Evolutionary conservation across 2,329 filamentous ascomycete genomes (phyloP).

Genomic region (Fusarium sp.): DNA sequence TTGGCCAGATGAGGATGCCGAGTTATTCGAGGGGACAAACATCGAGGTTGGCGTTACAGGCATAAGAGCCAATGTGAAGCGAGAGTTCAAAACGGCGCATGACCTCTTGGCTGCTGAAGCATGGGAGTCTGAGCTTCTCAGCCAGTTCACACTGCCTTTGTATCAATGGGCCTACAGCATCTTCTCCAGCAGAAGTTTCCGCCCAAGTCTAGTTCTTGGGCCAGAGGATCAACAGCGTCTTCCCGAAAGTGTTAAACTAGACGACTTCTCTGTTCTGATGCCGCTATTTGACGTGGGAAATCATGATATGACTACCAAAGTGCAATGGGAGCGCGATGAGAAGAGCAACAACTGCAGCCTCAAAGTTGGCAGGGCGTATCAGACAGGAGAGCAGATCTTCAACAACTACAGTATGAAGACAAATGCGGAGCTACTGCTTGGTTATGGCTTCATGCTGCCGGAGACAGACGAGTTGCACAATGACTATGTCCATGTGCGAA

Average conservation of each 20-base stretch:
- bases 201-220: constrained; percentile 69
- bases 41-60: constrained; percentile 63
- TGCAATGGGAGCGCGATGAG: constrained; percentile 69
- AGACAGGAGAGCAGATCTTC: constrained; percentile 68
- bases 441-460: constrained; percentile 72
- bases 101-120: constrained; percentile 52
- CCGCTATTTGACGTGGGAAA: constrained; percentile 81
- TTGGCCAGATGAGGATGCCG: constrained; percentile 72
- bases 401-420: constrained; percentile 83
- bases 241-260: constrained; percentile 54
- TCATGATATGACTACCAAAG: constrained; percentile 71
- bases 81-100: constrained; percentile 61
- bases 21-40: constrained; percentile 68
- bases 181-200: constrained; percentile 75
- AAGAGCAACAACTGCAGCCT: constrained; percentile 58
- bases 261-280: constrained; percentile 76
- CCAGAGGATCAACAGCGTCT: constrained; percentile 45
- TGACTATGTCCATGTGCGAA: constrained; percentile 70
- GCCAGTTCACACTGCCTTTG: constrained; percentile 61
- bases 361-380: constrained; percentile 58
- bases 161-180: constrained; percentile 76
- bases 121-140: constrained; percentile 46
- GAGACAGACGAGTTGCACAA: constrained; percentile 65
- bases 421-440: constrained; percentile 77
- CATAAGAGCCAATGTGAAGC: constrained; percentile 61